Evolutionary conservation across 2,329 filamentous ascomycete genomes (phyloP), one percentile per base, ranked within the genome.

Genomic region (Knufia petricola): DNA sequence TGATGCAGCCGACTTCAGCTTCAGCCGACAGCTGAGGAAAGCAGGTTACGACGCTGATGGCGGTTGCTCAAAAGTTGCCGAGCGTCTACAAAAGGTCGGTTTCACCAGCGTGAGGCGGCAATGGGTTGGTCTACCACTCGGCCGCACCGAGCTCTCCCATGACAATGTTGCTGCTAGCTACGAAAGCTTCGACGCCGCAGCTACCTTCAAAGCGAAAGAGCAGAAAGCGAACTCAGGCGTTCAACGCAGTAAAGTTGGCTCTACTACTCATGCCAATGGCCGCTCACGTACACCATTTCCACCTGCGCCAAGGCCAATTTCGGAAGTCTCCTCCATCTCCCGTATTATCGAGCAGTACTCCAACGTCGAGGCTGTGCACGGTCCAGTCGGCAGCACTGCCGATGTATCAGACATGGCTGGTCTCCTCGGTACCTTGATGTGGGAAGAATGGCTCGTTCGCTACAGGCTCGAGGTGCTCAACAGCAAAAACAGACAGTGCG

Each of bases 381-480:
- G 70, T 1, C 69, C 70, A 1, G 61, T 73, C n/a, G 85, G 85
- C 6, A 84, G 77, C 59, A 87, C 84, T 0, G 78, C 81, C 43
- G 78, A 81, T 61, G 78, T 82, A 12, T 85, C 86, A 1, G 81
- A 78, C 58, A 73, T 95, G 55, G 84, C 85, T 10, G 89, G 89
- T 17, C 69, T 96, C 34, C 79, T 90, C 1, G 92, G 87, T 3
- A 82, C 84, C 21, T 92, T 88, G 82, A 82, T 82, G 64, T 98
- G 89, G 90, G 92, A 98, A 75, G 85, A 87, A 64, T 98, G 92
- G 92, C 77, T 96, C 65, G 70, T 95, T 57, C 86, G 87, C 61
- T 77, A 90, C 60, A 85, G 92, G 69, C 78, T 83, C 69, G 89
- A 95, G 71, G 92, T 87, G 61, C 84, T 85, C 21, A 82, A 87